Conservation (phyloP, 106 monocot genomes). For the Dioscorea zingiberensis region DNA sequence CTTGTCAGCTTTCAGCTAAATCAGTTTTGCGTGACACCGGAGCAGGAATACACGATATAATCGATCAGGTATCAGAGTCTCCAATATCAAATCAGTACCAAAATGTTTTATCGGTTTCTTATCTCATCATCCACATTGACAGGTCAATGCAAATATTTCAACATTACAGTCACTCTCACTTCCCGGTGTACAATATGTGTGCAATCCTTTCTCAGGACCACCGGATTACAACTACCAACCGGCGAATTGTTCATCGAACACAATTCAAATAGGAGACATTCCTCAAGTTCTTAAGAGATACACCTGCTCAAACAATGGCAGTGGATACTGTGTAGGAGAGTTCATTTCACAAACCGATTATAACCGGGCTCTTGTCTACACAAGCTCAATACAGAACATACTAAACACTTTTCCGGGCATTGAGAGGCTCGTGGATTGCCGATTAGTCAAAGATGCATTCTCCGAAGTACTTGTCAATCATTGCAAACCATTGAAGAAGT, state of each 20-base stretch:
- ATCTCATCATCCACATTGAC: too few relatives aligned
- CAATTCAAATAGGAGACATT: constrained; percentile 68
- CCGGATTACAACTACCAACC: constrained; percentile 77
- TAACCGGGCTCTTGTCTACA: constrained; percentile 25
- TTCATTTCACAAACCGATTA: constrained; percentile 46
- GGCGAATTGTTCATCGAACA: constrained; percentile 54
- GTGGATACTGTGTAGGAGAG: constrained; percentile 33
- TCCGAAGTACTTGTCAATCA: constrained; percentile 45
- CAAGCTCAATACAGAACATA: constrained; percentile 61
- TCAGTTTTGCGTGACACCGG: constrained; percentile 38
- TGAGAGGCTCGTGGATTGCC: constrained; percentile 57
- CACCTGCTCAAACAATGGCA: constrained; percentile 32
- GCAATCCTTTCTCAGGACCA: constrained; percentile 88
- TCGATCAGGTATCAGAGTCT: constrained; percentile 57
- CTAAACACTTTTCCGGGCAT: constrained; percentile 63
- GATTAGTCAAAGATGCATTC: constrained; percentile 74
- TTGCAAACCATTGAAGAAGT: constrained; percentile 58
- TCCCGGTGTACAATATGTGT: constrained; percentile 38
- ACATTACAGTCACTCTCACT: constrained; percentile 16
- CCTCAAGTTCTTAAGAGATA: constrained; percentile 63
- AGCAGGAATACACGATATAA: constrained; percentile 43
- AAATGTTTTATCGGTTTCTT: too few relatives aligned
- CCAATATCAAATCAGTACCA: too few relatives aligned
- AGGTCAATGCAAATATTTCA: constrained; percentile 84
- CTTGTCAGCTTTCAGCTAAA: constrained; percentile 42